Evolutionary conservation across 345 rosid species (phyloP).

Genomic region (Moricandia moricandioides): DNA sequence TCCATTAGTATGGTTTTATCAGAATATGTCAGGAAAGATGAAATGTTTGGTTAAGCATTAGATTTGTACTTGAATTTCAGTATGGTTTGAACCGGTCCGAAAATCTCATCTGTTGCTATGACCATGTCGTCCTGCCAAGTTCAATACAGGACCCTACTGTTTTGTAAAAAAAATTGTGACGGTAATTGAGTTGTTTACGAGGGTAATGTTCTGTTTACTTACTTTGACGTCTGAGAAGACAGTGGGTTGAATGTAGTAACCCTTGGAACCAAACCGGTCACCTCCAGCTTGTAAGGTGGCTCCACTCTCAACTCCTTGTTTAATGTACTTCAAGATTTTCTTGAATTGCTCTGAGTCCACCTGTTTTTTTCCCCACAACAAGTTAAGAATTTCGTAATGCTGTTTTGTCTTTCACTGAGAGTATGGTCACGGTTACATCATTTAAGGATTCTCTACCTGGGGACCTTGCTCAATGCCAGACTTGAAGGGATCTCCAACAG

Average conservation of each 20-base stretch:
- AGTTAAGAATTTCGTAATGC: conserved; percentile 11
- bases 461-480: conserved; percentile 89
- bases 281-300: conserved; percentile 94
- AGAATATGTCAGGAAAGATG: background rate
- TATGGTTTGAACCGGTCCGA: conserved; percentile 92
- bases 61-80: conserved; percentile 69
- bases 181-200: background rate
- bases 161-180: background rate
- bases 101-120: conserved; percentile 89
- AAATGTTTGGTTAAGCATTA: conserved; percentile 4
- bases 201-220: background rate
- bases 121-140: conserved; percentile 75
- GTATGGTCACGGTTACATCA: conserved; percentile 7
- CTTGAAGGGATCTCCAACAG: conserved; percentile 90
- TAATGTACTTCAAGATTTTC: conserved; percentile 70
- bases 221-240: conserved; percentile 92
- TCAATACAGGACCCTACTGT: background rate
- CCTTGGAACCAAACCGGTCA: conserved; percentile 61
- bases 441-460: conserved; percentile 52
- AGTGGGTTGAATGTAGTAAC: conserved; percentile 89
- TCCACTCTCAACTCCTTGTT: conserved; percentile 69
- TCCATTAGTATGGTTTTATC: background rate
- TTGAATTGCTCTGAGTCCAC: conserved; percentile 68
- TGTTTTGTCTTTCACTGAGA: conserved; percentile 9
- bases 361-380: conserved; percentile 37